Evolutionary conservation across 2,329 filamentous ascomycete species (phyloP).

Genomic region (Microcyclospora pomicola): DNA sequence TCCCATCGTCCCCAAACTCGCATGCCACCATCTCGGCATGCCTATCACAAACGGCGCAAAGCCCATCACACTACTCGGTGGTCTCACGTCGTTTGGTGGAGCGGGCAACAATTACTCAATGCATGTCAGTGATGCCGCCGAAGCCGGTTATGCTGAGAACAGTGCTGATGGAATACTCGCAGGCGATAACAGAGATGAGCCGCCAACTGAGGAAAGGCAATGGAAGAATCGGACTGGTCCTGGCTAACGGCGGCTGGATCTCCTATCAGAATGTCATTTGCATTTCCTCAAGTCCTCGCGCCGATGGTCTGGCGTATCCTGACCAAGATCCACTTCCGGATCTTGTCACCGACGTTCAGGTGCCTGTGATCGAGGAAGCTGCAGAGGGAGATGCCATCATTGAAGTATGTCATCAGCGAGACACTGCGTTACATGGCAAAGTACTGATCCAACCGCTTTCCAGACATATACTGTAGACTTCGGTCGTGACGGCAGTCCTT

Average conservation of each 20-base stretch:
- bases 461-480: slow-evolving; percentile 50
- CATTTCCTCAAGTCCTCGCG: slow-evolving; percentile 36
- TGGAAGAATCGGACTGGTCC: slow-evolving; percentile 40
- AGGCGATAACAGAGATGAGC: slow-evolving; percentile 42
- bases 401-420: slow-evolving; percentile 30
- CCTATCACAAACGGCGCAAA: slow-evolving; percentile 33
- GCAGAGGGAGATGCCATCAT: slow-evolving; percentile 39
- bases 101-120: slow-evolving; percentile 60
- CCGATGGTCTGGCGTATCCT: slow-evolving; percentile 32
- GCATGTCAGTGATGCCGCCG: slow-evolving; percentile 35
- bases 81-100: slow-evolving; percentile 54
- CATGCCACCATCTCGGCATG: slow-evolving; percentile 45
- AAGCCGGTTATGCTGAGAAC: not conserved
- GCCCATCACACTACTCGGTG: slow-evolving; percentile 48
- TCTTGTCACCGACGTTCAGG: slow-evolving; percentile 26
- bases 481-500: slow-evolving; percentile 35
- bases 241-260: slow-evolving; percentile 53
- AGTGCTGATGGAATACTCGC: slow-evolving; percentile 8
- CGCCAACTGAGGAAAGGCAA: slow-evolving; percentile 36
- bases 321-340: slow-evolving; percentile 31
- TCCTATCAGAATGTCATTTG: slow-evolving; percentile 52
- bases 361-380: slow-evolving; percentile 29
- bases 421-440: not conserved
- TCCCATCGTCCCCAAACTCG: slow-evolving; percentile 55
- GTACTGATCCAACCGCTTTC: not conserved